Percentiles rank a stretch among this genome's conserved stretches.
Conservation (phyloP, 2,329 filamentous ascomycete genomes). For the Pseudocercospora vitis region DNA sequence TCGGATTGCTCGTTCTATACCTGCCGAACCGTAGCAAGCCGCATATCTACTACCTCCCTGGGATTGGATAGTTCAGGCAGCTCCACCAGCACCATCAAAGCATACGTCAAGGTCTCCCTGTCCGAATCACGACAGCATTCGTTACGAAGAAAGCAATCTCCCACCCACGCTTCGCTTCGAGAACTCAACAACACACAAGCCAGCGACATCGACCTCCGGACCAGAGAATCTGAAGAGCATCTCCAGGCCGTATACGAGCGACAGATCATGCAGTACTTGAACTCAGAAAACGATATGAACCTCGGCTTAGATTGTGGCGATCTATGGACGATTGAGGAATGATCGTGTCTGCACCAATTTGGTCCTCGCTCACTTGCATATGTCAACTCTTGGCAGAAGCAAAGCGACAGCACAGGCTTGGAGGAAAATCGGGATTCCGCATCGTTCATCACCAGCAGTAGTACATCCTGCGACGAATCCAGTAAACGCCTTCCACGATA, state of each 20-base stretch:
- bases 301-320: constrained; percentile 12
- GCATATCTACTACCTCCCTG: constrained; percentile 8
- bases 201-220: constrained; percentile 14
- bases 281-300: constrained; percentile 16
- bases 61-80: constrained; percentile 17
- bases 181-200: constrained; percentile 31
- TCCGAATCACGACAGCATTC: constrained; percentile 17
- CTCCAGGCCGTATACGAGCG: constrained; percentile 35
- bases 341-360: background rate
- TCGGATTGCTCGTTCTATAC: constrained; percentile 31
- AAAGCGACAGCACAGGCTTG: too few species aligned
- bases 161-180: constrained; percentile 30
- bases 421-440: too few species aligned
- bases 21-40: constrained; percentile 19
- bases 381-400: too few species aligned
- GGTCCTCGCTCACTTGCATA: too few species aligned
- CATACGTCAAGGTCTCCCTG: constrained; percentile 13
- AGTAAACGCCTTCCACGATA: too few species aligned
- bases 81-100: constrained; percentile 21
- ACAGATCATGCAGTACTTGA: constrained; percentile 37
- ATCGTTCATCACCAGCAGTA: too few species aligned
- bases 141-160: constrained; percentile 31
- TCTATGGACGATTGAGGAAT: constrained; percentile 20
- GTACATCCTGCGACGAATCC: too few species aligned
- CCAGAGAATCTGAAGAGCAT: constrained; percentile 34